Percentiles rank a stretch among this genome's conserved stretches.
These are phyloP conservation scores for Paxillus rubicundulus DNA, from an alignment of 768 basidiomycete genomes.

Conservation along the genomic window DNA sequence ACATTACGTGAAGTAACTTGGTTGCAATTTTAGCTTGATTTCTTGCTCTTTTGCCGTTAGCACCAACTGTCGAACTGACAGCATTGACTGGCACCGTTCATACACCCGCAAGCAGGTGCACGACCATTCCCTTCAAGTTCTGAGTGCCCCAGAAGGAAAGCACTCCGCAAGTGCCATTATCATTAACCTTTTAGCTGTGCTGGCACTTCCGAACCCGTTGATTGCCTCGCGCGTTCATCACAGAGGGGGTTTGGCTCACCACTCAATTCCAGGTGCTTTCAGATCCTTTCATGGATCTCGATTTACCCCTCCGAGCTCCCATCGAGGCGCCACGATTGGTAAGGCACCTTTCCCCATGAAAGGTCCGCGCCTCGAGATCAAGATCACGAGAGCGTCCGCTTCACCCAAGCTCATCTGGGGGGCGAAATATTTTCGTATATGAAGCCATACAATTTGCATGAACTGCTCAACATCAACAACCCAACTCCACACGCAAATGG, in stretches of 20 bases:
- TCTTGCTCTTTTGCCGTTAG: conserved; percentile 11
- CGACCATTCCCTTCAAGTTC: too few relatives aligned
- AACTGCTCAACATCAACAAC: conserved; percentile 6
- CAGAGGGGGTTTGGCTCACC: conserved; percentile 1
- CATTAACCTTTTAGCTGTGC: conserved; percentile 29
- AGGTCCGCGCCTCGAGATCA: conserved; percentile 39
- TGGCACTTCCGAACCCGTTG: conserved; percentile 11
- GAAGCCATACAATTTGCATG: conserved; percentile 16
- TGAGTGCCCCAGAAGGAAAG: conserved; percentile 11
- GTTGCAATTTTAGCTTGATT: conserved; percentile 15
- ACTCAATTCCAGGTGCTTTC: conserved; percentile 17
- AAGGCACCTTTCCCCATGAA: conserved; percentile 43
- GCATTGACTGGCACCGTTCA: conserved; percentile 3
- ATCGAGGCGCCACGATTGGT: conserved; percentile 44
- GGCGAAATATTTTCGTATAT: conserved; percentile 26
- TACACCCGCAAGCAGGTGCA: too few relatives aligned
- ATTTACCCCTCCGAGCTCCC: conserved; percentile 3
- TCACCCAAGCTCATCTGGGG: conserved; percentile 25
- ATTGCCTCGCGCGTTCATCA: conserved; percentile 16
- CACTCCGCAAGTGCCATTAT: conserved; percentile 24
- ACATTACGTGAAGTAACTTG: conserved; percentile 28
- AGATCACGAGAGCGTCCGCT: conserved; percentile 46
- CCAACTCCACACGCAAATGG: conserved; percentile 24
- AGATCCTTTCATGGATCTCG: conserved; percentile 12
- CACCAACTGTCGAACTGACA: conserved; percentile 11